Base-by-base conservation (phyloP, 345 rosid genomes). In the Sisymbrium irio region DNA sequence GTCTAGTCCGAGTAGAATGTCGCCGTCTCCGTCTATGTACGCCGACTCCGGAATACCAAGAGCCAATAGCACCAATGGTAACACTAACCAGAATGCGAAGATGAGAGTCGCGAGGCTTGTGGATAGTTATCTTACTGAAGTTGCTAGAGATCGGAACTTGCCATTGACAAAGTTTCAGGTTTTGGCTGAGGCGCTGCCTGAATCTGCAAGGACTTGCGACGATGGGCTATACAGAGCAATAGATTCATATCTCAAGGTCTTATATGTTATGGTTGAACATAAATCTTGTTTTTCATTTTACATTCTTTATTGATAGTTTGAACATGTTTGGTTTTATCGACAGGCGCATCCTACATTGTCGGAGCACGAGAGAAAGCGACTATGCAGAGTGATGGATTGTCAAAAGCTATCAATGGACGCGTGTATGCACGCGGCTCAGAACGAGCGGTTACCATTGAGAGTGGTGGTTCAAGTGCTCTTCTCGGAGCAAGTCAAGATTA, bases 141-240 rank as follows among this genome's bases (percentile, higher is more conserved):
- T 95, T n/a, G 89, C 99, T 58, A 78, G 93, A 69, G 99, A 95
- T 47, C 50, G 99, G 74, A 95, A 86, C 81, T 88, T 95, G 17
- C 86, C 93, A 14, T 68, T 87, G 54, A 92, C 97, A 1, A 95
- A 95, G 81, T 95, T 95, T 74, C 97, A 89, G 78, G 97, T 92
- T 13, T 81, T 95, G 57, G 97, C 97, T 7, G 99, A 95, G 76
- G 99, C 99, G 8, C 84, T 92, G 75, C 99, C 97, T 0, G 99
- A 92, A 67, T 87, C 96, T 56, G 99, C 99, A 0, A 84, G 99
- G 77, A 86, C 91, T n/a, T 90, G 97, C 0, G 99, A 95, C 35
- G 97, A 92, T 81, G 99, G 99, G n/a, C 89, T 95, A 22, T 95
- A 95, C 81, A 83, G 97, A 41, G 99, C 99, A 19, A 81, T 95